Evolutionary conservation across 2,329 filamentous ascomycete genomes (phyloP).

Genomic region (Chrysoporthe deuterocubensis): DNA sequence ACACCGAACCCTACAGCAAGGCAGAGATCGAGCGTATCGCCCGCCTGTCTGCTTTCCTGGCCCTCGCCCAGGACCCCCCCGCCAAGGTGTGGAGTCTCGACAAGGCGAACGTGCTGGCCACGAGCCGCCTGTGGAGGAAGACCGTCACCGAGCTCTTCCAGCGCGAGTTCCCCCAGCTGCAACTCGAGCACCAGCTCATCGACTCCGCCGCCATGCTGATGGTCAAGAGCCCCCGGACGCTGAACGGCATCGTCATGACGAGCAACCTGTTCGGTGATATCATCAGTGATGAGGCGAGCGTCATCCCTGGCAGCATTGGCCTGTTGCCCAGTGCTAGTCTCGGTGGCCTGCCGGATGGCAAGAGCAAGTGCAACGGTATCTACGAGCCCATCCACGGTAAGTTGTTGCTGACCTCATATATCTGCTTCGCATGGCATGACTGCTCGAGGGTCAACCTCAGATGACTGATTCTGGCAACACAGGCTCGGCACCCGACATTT

Average conservation of each 20-base stretch:
- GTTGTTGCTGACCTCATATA: constrained; percentile 29
- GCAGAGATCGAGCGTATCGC: constrained; percentile 87
- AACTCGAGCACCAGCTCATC: constrained; percentile 87
- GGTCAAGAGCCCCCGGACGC: constrained; percentile 85
- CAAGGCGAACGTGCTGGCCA: constrained; percentile 96
- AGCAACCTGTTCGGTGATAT: constrained; percentile 97
- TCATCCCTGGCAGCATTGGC: constrained; percentile 89
- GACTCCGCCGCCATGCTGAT: constrained; percentile 97
- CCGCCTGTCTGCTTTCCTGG: constrained; percentile 79
- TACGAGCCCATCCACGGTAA: constrained; percentile 97
- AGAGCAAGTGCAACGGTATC: constrained; percentile 86
- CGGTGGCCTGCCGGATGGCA: constrained; percentile 83
- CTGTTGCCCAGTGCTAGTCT: constrained; percentile 87
- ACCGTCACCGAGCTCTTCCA: constrained; percentile 83
- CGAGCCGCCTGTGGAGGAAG: constrained; percentile 86
- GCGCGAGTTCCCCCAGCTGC: constrained; percentile 85
- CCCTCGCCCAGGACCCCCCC: constrained; percentile 75
- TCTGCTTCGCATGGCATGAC: no score
- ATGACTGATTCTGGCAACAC: constrained; percentile 15
- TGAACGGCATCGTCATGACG: constrained; percentile 91
- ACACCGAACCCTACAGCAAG: constrained; percentile 86
- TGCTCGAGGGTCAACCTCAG: not conserved
- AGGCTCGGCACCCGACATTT: constrained; percentile 93
- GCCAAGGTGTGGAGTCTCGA: constrained; percentile 84
- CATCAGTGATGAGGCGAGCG: constrained; percentile 91